Evolutionary conservation across 129 eudicot species (phyloP).

Genomic region (Oenanthe sinensis): DNA sequence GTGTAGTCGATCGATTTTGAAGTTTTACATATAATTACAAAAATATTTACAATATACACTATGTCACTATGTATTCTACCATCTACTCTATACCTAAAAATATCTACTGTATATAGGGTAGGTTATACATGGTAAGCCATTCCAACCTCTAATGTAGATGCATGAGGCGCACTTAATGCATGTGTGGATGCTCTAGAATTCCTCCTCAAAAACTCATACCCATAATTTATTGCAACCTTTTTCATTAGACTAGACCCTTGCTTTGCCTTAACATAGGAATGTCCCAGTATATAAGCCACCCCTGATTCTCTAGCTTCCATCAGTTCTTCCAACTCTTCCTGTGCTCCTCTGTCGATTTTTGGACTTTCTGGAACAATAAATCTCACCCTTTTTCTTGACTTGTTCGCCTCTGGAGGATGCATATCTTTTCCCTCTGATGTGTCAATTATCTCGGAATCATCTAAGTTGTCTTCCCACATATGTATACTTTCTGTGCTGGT

Average conservation of each 20-base stretch:
- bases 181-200: slow-evolving; percentile 48
- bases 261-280: slow-evolving; percentile 74
- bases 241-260: slow-evolving; percentile 60
- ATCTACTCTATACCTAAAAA: slow-evolving; percentile 7
- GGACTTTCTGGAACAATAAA: slow-evolving; percentile 75
- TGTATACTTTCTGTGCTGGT: slow-evolving; percentile 39
- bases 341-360: slow-evolving; percentile 34
- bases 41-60: too few relatives aligned
- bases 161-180: slow-evolving; percentile 63
- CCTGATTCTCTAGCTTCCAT: slow-evolving; percentile 92
- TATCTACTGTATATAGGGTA: not conserved
- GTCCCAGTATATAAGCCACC: slow-evolving; percentile 78
- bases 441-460: slow-evolving; percentile 13
- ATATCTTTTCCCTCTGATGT: slow-evolving; percentile 26
- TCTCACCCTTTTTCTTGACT: slow-evolving; percentile 63
- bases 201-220: slow-evolving; percentile 79
- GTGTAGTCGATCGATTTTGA: too few relatives aligned
- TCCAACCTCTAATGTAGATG: slow-evolving; percentile 90
- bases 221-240: slow-evolving; percentile 51
- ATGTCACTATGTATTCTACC: too few relatives aligned
- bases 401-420: not conserved
- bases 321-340: slow-evolving; percentile 54
- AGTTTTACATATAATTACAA: too few relatives aligned
- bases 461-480: slow-evolving; percentile 18
- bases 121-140: slow-evolving; percentile 70